These are phyloP conservation scores for Carex cristatella DNA, from an alignment of 176 grass and related monocot genomes.

Conservation along the genomic window DNA sequence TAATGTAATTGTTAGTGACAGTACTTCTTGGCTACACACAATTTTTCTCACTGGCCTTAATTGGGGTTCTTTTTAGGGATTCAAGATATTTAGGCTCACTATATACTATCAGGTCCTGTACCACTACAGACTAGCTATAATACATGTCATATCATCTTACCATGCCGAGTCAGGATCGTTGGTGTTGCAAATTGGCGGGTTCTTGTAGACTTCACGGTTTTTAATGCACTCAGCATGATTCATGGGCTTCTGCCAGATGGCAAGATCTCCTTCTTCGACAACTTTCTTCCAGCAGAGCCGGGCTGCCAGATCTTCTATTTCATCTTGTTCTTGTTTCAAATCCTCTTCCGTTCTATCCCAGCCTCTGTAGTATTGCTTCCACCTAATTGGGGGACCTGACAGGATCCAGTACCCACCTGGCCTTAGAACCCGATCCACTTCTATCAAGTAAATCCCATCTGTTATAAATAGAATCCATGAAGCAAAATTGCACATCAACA, in stretches of 20 bases:
- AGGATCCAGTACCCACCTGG: slow-evolving; percentile 88
- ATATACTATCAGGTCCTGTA: not conserved
- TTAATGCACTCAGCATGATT: slow-evolving; percentile 63
- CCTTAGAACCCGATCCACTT: slow-evolving; percentile 85
- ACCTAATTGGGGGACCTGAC: slow-evolving; percentile 74
- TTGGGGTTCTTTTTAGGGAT: not conserved
- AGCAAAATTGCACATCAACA: not conserved
- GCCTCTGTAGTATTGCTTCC: slow-evolving; percentile 66
- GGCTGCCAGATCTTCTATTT: slow-evolving; percentile 58
- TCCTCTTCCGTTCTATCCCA: slow-evolving; percentile 90
- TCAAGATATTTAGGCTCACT: not conserved
- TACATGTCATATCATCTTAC: slow-evolving; percentile 31
- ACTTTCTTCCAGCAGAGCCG: slow-evolving; percentile 89
- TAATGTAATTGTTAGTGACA: not conserved
- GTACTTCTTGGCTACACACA: not conserved
- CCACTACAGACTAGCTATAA: not conserved
- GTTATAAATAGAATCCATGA: not conserved
- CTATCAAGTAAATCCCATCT: slow-evolving; percentile 64
- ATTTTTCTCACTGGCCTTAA: not conserved
- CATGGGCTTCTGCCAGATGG: slow-evolving; percentile 82
- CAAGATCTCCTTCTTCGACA: slow-evolving; percentile 74
- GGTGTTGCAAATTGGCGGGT: slow-evolving; percentile 51
- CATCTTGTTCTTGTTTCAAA: slow-evolving; percentile 81
- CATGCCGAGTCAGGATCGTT: slow-evolving; percentile 56
- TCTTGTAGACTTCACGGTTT: slow-evolving; percentile 30